A percentile compares a stretch with the other conserved stretches of the same genome.
These are phyloP conservation scores for Diutina mesorugosa DNA, from an alignment of 1,139 yeast species.

Conservation along the genomic window DNA sequence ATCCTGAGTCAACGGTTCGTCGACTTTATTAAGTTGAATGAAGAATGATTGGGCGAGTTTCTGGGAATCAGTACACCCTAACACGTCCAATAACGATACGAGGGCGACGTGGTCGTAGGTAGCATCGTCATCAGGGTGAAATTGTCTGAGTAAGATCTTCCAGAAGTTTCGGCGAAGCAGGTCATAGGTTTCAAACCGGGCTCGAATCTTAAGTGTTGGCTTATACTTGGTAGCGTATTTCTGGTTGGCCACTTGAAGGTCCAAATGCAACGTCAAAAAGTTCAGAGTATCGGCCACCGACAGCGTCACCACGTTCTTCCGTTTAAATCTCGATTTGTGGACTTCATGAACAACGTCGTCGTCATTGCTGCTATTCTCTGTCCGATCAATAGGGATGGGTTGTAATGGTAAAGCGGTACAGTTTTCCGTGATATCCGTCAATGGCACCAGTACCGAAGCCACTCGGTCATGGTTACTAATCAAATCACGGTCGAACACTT, in stretches of 20 bases:
- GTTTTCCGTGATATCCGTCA: slow-evolving; percentile 30
- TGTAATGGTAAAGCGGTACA: slow-evolving; percentile 9
- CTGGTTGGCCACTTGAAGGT: slow-evolving; percentile 19
- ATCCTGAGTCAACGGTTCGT: slow-evolving; percentile 40
- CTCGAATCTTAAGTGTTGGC: slow-evolving; percentile 49
- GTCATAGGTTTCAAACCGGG: slow-evolving; percentile 57
- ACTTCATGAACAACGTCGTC: slow-evolving; percentile 18
- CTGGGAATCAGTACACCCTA: slow-evolving; percentile 47
- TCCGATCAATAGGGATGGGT: background rate
- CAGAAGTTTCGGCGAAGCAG: slow-evolving; percentile 59
- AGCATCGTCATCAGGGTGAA: slow-evolving; percentile 16
- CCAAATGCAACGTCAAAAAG: slow-evolving; percentile 28
- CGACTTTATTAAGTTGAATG: slow-evolving; percentile 27
- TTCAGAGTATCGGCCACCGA: slow-evolving; percentile 27
- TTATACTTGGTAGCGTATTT: slow-evolving; percentile 24
- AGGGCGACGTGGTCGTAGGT: slow-evolving; percentile 41
- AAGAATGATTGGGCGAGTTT: slow-evolving; percentile 34
- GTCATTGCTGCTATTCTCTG: slow-evolving; percentile 11
- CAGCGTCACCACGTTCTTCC: slow-evolving; percentile 15
- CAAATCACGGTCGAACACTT: slow-evolving; percentile 73
- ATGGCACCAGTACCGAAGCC: slow-evolving; percentile 46
- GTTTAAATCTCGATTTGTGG: slow-evolving; percentile 15
- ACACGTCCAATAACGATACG: slow-evolving; percentile 42
- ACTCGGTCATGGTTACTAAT: slow-evolving; percentile 76
- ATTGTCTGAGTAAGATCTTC: slow-evolving; percentile 48